Percentiles rank a stretch among this genome's conserved stretches.
These are phyloP conservation scores for Chlamydomonas incerta DNA, from an alignment of 139 green algal genomes.

Conservation along the genomic window DNA sequence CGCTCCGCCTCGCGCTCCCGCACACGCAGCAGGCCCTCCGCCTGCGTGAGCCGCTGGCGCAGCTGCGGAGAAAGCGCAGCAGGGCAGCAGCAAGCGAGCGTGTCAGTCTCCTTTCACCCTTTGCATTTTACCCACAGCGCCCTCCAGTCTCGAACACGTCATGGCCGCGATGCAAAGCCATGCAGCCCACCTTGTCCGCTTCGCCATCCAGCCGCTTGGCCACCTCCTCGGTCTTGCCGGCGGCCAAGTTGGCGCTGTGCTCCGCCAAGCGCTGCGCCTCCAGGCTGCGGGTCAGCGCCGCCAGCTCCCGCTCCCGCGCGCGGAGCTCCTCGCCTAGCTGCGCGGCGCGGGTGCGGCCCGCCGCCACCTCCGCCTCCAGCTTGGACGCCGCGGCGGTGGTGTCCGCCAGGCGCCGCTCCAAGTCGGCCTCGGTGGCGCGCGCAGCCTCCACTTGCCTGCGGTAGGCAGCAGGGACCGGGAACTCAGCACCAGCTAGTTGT, in stretches of 20 bases:
- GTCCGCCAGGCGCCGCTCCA: background rate
- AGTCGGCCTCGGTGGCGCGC: conserved; percentile 37
- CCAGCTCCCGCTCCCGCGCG: conserved; percentile 18
- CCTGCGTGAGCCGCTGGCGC: conserved; percentile 13
- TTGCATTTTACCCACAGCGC: too few species aligned
- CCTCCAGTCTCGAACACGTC: too few species aligned
- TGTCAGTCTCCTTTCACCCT: too few species aligned
- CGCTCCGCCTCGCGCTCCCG: conserved; percentile 35
- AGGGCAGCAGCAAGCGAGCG: too few species aligned
- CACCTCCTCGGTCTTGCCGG: conserved; percentile 25
- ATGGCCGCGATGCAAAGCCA: too few species aligned
- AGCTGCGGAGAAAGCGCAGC: background rate
- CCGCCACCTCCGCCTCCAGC: conserved; percentile 23
- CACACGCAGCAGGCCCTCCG: conserved; percentile 10
- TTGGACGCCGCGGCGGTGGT: background rate
- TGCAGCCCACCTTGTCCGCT: background rate
- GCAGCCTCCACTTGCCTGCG: conserved; percentile 25
- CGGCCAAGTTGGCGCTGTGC: conserved; percentile 1
- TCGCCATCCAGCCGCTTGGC: conserved; percentile 30
- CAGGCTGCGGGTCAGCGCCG: background rate
- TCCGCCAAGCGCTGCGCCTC: background rate
- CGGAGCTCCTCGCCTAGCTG: conserved; percentile 24
- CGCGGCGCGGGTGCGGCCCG: background rate
- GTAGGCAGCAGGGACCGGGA: too few species aligned
- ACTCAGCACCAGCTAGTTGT: too few species aligned